Conservation (phyloP, 139 green algal species). For the Tetraselmis striata region DNA sequence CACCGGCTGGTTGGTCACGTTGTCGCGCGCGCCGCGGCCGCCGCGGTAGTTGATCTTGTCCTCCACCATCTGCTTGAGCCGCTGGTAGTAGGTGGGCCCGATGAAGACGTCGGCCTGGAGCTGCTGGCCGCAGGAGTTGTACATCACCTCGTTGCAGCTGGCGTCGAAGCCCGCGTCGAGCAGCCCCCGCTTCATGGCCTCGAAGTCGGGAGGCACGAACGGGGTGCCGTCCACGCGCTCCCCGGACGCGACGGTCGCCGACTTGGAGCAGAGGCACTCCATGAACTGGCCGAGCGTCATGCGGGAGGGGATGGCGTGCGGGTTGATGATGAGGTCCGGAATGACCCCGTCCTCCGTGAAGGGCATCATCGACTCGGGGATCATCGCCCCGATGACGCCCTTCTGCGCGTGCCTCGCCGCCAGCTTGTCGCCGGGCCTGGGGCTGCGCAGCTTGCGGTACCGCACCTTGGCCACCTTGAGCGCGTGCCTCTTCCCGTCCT, state of each 20-base stretch:
- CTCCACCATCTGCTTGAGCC: slow-evolving; percentile 64
- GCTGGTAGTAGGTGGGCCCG: slow-evolving; percentile 52
- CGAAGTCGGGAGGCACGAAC: slow-evolving; percentile 37
- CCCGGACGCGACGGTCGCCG: slow-evolving; percentile 17
- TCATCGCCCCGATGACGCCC: slow-evolving; percentile 16
- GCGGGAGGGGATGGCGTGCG: slow-evolving; percentile 24
- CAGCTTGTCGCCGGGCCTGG: slow-evolving; percentile 63
- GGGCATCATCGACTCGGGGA: slow-evolving; percentile 25
- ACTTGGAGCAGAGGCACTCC: slow-evolving; percentile 17
- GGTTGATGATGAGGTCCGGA: slow-evolving; percentile 33
- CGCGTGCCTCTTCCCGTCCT: slow-evolving; percentile 19
- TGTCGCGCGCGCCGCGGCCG: slow-evolving; percentile 36
- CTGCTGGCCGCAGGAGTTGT: slow-evolving; percentile 45
- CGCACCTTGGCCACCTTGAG: slow-evolving; percentile 57
- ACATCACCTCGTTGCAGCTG: slow-evolving; percentile 49
- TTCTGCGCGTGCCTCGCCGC: slow-evolving; percentile 29
- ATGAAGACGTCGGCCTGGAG: slow-evolving; percentile 47
- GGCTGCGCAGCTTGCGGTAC: slow-evolving; percentile 32
- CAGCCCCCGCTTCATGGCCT: slow-evolving; percentile 37
- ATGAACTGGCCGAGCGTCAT: slow-evolving; percentile 26
- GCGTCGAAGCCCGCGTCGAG: slow-evolving; percentile 42
- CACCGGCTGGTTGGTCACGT: slow-evolving; percentile 48
- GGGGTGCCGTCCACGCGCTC: slow-evolving; percentile 49
- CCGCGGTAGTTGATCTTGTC: slow-evolving; percentile 56
- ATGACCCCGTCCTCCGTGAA: slow-evolving; percentile 39